Percentiles rank a stretch among this genome's conserved stretches.
Evolutionary conservation across 2,329 filamentous ascomycete species (phyloP).

Genomic region (Colletotrichum liriopes): DNA sequence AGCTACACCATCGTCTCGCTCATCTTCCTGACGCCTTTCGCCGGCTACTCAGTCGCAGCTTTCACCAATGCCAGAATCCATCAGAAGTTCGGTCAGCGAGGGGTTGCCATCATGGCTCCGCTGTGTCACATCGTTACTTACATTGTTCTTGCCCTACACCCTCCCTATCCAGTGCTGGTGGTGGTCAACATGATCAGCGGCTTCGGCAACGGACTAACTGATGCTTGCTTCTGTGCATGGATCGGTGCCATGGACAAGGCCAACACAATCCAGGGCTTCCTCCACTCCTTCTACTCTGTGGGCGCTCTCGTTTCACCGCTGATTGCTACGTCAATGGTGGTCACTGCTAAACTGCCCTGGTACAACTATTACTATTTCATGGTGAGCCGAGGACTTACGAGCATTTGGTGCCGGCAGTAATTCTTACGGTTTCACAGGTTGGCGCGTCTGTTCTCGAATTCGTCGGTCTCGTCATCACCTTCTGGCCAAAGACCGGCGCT

Average conservation of each 20-base stretch:
- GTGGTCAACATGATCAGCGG: conserved; percentile 75
- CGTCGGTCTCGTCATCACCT: conserved; percentile 64
- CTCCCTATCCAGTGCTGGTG: conserved; percentile 76
- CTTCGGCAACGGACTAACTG: conserved; percentile 77
- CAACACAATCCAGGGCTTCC: conserved; percentile 76
- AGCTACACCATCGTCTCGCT: conserved; percentile 74
- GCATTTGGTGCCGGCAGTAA: no score
- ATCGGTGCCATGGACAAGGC: conserved; percentile 77
- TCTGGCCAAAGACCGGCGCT: conserved; percentile 72
- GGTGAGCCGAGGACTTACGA: conserved; percentile 61
- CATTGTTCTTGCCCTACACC: conserved; percentile 72
- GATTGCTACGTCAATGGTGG: conserved; percentile 78
- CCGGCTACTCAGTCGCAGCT: conserved; percentile 74
- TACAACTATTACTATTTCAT: conserved; percentile 81
- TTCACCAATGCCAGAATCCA: conserved; percentile 75
- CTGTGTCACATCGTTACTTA: conserved; percentile 75
- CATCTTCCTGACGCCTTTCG: conserved; percentile 75
- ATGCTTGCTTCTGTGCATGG: conserved; percentile 66
- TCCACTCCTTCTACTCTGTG: conserved; percentile 77
- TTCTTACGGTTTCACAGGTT: conserved; percentile 50
- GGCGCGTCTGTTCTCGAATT: conserved; percentile 71
- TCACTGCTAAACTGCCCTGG: conserved; percentile 72
- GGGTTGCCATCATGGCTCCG: conserved; percentile 75
- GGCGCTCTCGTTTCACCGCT: conserved; percentile 76
- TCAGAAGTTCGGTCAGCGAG: conserved; percentile 74